Percentiles rank a stretch among this genome's conserved stretches.
These are phyloP conservation scores for Elsinoe batatas DNA, from an alignment of 2,329 filamentous ascomycete species.

Conservation along the genomic window DNA sequence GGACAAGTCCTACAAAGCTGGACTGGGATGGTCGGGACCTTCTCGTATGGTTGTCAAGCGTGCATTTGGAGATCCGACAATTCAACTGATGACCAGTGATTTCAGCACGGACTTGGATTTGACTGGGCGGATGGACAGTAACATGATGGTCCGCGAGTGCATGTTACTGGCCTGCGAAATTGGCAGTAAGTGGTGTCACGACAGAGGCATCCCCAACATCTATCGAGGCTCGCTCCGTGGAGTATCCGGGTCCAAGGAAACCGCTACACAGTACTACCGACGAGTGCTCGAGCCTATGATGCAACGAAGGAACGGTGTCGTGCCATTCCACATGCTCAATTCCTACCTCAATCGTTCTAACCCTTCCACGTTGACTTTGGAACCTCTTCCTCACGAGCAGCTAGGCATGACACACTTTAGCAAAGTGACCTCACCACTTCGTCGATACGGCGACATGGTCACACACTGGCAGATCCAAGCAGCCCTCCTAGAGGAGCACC, in stretches of 20 bases:
- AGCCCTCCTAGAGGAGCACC: slow-evolving; percentile 46
- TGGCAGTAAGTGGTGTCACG: slow-evolving; percentile 43
- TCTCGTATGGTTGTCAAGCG: slow-evolving; percentile 29
- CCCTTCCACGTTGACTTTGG: slow-evolving; percentile 35
- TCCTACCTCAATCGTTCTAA: slow-evolving; percentile 35
- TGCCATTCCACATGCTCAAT: slow-evolving; percentile 30
- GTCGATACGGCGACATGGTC: slow-evolving; percentile 51
- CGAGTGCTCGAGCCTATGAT: slow-evolving; percentile 30
- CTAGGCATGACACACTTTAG: slow-evolving; percentile 46
- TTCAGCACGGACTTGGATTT: slow-evolving; percentile 27
- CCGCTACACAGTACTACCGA: slow-evolving; percentile 21
- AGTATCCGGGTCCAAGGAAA: slow-evolving; percentile 16
- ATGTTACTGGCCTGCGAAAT: slow-evolving; percentile 49
- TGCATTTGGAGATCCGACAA: slow-evolving; percentile 36
- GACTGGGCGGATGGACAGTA: slow-evolving; percentile 14
- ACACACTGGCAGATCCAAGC: slow-evolving; percentile 57
- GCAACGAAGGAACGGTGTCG: slow-evolving; percentile 26
- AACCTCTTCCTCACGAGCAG: slow-evolving; percentile 39
- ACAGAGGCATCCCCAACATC: slow-evolving; percentile 42
- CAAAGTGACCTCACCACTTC: slow-evolving; percentile 52
- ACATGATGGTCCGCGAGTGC: slow-evolving; percentile 33
- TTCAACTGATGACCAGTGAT: slow-evolving; percentile 27
- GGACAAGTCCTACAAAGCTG: slow-evolving; percentile 22
- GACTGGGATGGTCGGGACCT: slow-evolving; percentile 34
- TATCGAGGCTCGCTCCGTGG: slow-evolving; percentile 34